These are phyloP conservation scores for Ustilago esculenta DNA, from an alignment of 1,284 basidiomycete genomes.

Conservation along the genomic window DNA sequence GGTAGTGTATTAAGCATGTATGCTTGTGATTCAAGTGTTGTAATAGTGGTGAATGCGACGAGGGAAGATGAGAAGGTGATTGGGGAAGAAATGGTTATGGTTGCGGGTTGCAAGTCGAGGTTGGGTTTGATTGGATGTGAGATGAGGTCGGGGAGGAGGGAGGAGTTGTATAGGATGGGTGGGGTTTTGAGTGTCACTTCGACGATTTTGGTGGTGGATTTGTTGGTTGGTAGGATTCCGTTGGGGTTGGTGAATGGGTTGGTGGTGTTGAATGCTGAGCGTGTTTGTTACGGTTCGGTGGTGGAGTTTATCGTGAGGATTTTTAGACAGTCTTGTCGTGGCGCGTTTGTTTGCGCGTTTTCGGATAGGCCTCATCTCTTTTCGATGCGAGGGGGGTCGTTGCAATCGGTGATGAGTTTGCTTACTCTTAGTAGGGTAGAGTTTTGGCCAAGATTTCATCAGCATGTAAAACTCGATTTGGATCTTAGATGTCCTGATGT, in stretches of 20 bases:
- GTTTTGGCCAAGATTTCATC: slow-evolving; percentile 88
- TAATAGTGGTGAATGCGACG: no score
- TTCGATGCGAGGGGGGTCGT: slow-evolving; percentile 86
- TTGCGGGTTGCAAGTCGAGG: no score
- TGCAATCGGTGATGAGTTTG: slow-evolving; percentile 92
- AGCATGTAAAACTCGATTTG: slow-evolving; percentile 54
- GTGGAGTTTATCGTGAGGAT: slow-evolving; percentile 64
- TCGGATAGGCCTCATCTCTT: slow-evolving; percentile 96
- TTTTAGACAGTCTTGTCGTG: slow-evolving; percentile 64
- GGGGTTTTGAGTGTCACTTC: slow-evolving; percentile 90
- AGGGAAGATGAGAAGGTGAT: no score
- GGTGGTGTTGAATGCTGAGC: slow-evolving; percentile 92
- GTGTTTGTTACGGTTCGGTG: slow-evolving; percentile 75
- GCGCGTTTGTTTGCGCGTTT: slow-evolving; percentile 94
- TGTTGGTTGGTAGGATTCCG: slow-evolving; percentile 86
- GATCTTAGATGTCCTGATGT: slow-evolving; percentile 78
- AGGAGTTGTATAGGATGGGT: slow-evolving; percentile 59
- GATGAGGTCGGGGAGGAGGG: slow-evolving; percentile 82
- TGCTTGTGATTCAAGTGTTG: no score
- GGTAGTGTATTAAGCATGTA: no score
- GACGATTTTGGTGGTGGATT: slow-evolving; percentile 91
- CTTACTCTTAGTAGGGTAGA: slow-evolving; percentile 86
- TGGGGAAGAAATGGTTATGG: no score
- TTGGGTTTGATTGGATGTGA: no score
- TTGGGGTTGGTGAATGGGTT: slow-evolving; percentile 86